Evolutionary conservation across 75 land plant genomes (phyloP).

Genomic region (Selaginella tamariscina): DNA sequence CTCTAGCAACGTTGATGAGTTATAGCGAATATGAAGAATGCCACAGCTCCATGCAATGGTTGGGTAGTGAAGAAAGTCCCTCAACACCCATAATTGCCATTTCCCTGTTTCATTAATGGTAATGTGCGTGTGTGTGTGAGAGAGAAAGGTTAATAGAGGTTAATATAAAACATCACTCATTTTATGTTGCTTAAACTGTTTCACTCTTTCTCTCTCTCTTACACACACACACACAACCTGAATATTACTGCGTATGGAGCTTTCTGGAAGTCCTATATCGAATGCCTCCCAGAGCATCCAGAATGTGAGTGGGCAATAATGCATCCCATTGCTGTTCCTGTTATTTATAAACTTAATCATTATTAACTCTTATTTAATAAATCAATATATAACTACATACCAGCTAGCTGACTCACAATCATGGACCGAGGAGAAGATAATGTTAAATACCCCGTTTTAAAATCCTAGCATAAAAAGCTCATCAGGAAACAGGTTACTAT

Average conservation of each 20-base stretch:
- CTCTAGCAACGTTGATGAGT: conserved; percentile 31
- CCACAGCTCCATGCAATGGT: conserved; percentile 40
- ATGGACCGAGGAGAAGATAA: conserved; percentile 50
- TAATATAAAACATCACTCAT: too few species aligned
- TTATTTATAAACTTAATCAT: too few species aligned
- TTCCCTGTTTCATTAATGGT: too few species aligned
- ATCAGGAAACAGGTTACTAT: too few species aligned
- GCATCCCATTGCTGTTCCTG: conserved; percentile 58
- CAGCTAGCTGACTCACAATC: conserved; percentile 61
- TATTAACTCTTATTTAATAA: too few species aligned
- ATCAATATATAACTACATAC: too few species aligned
- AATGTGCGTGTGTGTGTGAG: too few species aligned
- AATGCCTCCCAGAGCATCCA: conserved; percentile 69
- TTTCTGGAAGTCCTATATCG: conserved; percentile 42
- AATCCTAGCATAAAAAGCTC: too few species aligned
- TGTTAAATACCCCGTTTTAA: conserved; percentile 58
- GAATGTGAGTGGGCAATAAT: conserved; percentile 48
- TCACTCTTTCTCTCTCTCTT: too few species aligned
- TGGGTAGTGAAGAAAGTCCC: conserved; percentile 50
- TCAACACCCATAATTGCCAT: conserved; percentile 60
- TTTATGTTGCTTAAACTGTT: too few species aligned
- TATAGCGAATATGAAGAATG: conserved; percentile 35
- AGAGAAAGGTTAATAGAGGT: too few species aligned
- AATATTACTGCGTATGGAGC: conserved; percentile 51
- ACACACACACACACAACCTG: too few species aligned